Evolutionary conservation across 2,329 filamentous ascomycete genomes (phyloP).

Genomic region (Lasiodiplodia gonubiensis): DNA sequence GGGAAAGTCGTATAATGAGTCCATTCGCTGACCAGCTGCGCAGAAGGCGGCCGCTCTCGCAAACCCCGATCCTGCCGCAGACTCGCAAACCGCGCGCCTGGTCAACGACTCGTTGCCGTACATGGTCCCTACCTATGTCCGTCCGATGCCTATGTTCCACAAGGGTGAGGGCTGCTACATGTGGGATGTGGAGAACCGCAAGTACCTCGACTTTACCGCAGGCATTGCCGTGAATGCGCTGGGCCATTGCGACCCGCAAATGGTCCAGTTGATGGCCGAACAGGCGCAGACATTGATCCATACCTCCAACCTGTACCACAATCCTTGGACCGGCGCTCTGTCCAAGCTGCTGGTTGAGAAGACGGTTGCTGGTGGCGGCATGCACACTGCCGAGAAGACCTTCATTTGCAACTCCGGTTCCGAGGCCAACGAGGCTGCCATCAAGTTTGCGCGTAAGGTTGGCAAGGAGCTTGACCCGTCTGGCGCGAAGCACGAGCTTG

Average conservation of each 20-base stretch:
- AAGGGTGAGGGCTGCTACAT: conserved; percentile 86
- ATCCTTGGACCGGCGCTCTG: conserved; percentile 89
- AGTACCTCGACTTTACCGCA: conserved; percentile 92
- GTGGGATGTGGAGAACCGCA: conserved; percentile 86
- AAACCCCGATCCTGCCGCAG: conserved; percentile 73
- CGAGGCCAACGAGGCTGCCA: conserved; percentile 96
- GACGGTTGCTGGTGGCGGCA: conserved; percentile 78
- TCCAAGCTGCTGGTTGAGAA: conserved; percentile 84
- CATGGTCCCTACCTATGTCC: conserved; percentile 95
- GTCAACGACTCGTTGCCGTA: conserved; percentile 78
- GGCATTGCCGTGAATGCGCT: conserved; percentile 95
- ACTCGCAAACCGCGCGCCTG: conserved; percentile 76
- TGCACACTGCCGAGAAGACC: conserved; percentile 78
- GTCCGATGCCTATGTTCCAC: conserved; percentile 87
- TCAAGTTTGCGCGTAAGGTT: conserved; percentile 94
- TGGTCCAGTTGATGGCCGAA: conserved; percentile 75
- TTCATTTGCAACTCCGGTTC: conserved; percentile 97
- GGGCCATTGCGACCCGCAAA: conserved; percentile 84
- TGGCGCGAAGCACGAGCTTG: conserved; percentile 78
- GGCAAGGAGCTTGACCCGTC: conserved; percentile 76
- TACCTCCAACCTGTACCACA: conserved; percentile 95
- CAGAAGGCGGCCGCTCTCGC: conserved; percentile 54
- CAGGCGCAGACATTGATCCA: conserved; percentile 82
- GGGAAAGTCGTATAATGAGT: background rate
- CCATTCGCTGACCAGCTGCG: background rate